Evolutionary conservation across 345 rosid species (phyloP), one percentile per base, ranked within the genome.

Genomic region (Eutrema heterophyllum): DNA sequence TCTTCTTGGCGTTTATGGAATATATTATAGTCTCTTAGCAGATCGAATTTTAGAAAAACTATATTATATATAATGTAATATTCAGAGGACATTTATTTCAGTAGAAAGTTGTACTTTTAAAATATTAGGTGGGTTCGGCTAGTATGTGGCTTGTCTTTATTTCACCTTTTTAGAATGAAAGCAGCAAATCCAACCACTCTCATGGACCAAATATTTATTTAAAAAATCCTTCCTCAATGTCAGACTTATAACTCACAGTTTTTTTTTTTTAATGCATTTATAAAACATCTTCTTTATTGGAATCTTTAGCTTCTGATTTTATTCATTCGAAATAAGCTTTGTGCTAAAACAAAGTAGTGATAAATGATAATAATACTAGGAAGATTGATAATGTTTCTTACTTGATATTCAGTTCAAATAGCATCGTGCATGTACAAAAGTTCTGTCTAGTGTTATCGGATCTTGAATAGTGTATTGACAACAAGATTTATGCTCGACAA

Each of bases 111-210:
- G 46, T 63, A 76, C 80, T 76, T 76, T 9, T 8, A 2, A 69
- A 6, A 56, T 55, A 64, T 55, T 64, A 64, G 53, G 71, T 76
- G 66, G 32, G 67, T 69, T 76, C 65, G 44, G 75, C 59, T 64
- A 76, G 15, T 76, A 30, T 70, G 75, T 76, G 80, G 66, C 16
- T 62, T 55, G 75, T 76, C 80, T 76, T 76, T 76, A 70, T 56
- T 68, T 64, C 2, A 27, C 75, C 84, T 77, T 81, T 85, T 81
- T 77, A 67, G 81, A 70, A 76, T 81, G 62, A 77, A 76, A 77
- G 72, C 78, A 73, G 72, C 75, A 81, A 67, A 50, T 57, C 85
- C 82, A 81, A 81, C 86, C 0, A 72, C 83, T 72, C 57, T 30
- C 39, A 69, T 63, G 71, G 71, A 54, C 75, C 75, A 50, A 61